phyloP scores from a whole-genome alignment of 1,284 basidiomycete species.

The Binderoboletus segoi region DNA sequence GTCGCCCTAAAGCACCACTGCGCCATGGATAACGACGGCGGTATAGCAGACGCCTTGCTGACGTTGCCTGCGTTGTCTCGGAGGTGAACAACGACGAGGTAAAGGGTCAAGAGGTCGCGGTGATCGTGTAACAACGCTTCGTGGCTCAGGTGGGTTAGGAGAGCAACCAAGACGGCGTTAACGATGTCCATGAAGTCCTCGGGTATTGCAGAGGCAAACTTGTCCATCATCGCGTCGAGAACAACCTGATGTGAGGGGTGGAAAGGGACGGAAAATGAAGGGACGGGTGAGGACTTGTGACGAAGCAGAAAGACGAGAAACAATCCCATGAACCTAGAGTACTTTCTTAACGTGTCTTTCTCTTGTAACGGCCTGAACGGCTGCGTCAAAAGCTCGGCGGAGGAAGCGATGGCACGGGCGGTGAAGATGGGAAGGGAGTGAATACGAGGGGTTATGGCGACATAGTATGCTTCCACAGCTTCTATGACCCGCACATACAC shows the following conservation, averaged over 20 bases:
- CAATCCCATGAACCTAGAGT: neutral
- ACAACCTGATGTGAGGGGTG: neutral
- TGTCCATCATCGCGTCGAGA: neutral
- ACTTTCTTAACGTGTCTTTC: neutral
- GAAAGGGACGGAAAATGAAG: neutral
- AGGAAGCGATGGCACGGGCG: neutral
- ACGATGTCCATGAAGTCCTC: neutral
- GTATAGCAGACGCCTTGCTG: too few relatives aligned
- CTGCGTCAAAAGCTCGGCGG: neutral
- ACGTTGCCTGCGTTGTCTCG: too few relatives aligned
- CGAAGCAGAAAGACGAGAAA: constrained; percentile 9
- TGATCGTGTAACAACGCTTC: neutral
- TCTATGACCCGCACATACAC: neutral
- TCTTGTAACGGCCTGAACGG: constrained; percentile 2
- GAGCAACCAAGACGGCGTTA: neutral
- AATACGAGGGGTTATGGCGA: neutral
- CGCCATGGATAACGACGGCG: too few relatives aligned
- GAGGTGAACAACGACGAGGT: too few relatives aligned
- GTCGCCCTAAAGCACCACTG: too few relatives aligned
- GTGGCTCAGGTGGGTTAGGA: neutral
- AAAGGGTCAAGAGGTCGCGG: neutral
- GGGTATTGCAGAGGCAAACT: neutral
- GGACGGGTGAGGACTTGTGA: neutral
- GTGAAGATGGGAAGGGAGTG: neutral
- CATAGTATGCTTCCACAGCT: neutral